Evolutionary conservation across 768 basidiomycete species (phyloP).

Genomic region (Tulasnella calospora): DNA sequence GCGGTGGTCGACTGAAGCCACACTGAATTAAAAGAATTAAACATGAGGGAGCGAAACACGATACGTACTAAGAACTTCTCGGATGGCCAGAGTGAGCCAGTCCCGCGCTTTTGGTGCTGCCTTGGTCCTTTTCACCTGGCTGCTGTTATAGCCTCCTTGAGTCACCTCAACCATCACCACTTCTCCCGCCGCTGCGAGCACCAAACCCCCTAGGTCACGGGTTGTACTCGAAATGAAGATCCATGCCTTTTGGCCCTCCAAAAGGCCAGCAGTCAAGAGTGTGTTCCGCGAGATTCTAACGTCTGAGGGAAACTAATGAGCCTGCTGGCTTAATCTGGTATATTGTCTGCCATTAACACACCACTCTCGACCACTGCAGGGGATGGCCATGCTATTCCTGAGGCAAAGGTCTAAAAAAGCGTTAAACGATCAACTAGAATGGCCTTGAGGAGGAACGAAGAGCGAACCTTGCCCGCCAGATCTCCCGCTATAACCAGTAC

Average conservation of each 20-base stretch:
- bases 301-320: neutral
- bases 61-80: slow-evolving; percentile 61
- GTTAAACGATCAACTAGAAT: neutral
- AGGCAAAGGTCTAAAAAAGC: neutral
- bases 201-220: neutral
- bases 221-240: neutral
- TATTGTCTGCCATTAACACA: neutral
- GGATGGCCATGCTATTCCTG: slow-evolving; percentile 16
- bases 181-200: neutral
- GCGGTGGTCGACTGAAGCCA: slow-evolving; percentile 58
- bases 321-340: neutral
- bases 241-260: neutral
- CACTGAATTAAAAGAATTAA: slow-evolving; percentile 15
- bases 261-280: neutral
- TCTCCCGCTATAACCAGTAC: neutral
- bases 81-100: slow-evolving; percentile 63
- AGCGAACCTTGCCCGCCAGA: neutral
- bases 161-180: neutral
- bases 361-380: neutral
- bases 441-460: neutral
- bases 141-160: neutral
- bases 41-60: neutral
- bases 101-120: slow-evolving; percentile 39
- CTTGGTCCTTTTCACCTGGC: neutral
- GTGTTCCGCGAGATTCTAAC: neutral